Base-by-base conservation (phyloP, 2,329 filamentous ascomycete species). In the Aureobasidium sp. region DNA sequence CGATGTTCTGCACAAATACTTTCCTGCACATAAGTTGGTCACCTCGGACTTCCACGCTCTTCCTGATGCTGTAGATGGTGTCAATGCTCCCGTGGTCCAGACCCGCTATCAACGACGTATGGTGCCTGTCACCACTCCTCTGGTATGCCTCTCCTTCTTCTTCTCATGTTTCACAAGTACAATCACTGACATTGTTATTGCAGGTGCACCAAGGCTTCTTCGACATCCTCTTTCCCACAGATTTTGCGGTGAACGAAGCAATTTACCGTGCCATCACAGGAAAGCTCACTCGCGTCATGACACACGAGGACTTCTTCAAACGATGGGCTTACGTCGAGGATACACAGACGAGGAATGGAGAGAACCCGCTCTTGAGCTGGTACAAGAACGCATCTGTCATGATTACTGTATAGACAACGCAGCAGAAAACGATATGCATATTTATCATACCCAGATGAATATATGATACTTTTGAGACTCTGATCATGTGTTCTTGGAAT, bases 121-220 rank as follows among this genome's bases (percentile, higher is more conserved):
- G 71, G 93, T 99, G 64, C 93, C 95, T 47, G 96, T 99, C 18
- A 87, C 90, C 6, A 99, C 96, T 7, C 94, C 95, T 63, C 87
- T 97, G 77, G 96, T 97, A 84, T 80, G 91, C 81, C 18, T n/a
- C 16, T 53, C 58, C 25, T 29, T 59, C 18, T 43, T 23, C 13
- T 13, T 20, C 10, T 15, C 50, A 27, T 1, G n/a, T n/a, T n/a
- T n/a, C n/a, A 42, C 20, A 18, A 9, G 45, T 16, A 18, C n/a
- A 23, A 10, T 10, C 9, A 51, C 48, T 51, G 15, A 51, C 48
- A 13, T 23, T n/a, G 1, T 2, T 36, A 1, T 51, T n/a, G n/a
- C n/a, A 97, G 93, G 93, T 98, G 55, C 95, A 98, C 78, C 97
- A 99, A 82, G 97, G 96, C 53, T 98, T 97, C 80, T 99, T 99